Base-by-base conservation (phyloP, 1,284 basidiomycete species). In the Omphalotus olearius region DNA sequence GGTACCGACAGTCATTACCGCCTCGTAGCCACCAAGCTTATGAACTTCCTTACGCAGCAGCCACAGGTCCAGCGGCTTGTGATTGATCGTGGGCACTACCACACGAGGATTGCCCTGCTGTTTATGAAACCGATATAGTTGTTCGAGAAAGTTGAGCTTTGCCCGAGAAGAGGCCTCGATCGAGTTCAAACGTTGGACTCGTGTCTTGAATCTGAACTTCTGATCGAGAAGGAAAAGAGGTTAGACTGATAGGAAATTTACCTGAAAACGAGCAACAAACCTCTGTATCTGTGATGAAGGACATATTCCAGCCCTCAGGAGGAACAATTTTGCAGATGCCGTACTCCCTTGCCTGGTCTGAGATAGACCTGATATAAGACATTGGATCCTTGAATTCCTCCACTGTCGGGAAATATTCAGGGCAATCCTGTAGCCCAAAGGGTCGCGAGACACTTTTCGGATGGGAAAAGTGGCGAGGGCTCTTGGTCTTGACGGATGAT, bases 261-360 rank as follows among this genome's bases (percentile, higher is more conserved):
- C 55, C 58, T 58, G 39, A 46, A 47, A 57, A 61, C 48, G 25
- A 7, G 5, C 25, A 23, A 60, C 67, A 45, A 70, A 93, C 93
- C 80, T 94, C 89, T 28, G 93, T 93, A 66, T 98, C 88, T 41
- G 95, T 89, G n/a, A 91, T 87, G 68, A 98, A 99, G 13, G 95
- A 93, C 83, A 98, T 96, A 60, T 88, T 82, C 97, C 97, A 99
- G 35, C 84, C 91, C 54, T 81, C 75, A 1, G 97, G 97, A 53
- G 97, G 97, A 17, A 98, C 81, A 55, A 99, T 85, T 74, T 99
- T 99, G 73, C 91, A 94, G 61, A 99, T 95, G 28, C 97, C 97
- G 65, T 83, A 93, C 44, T 80, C 71, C 62, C 78, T 82, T 0
- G 89, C 94, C 35, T 80, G 73, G 47, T 85, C 79, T 6, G 89